These are phyloP conservation scores for Hymenoscyphus occultus DNA, from an alignment of 2,329 filamentous ascomycete species.

Conservation along the genomic window DNA sequence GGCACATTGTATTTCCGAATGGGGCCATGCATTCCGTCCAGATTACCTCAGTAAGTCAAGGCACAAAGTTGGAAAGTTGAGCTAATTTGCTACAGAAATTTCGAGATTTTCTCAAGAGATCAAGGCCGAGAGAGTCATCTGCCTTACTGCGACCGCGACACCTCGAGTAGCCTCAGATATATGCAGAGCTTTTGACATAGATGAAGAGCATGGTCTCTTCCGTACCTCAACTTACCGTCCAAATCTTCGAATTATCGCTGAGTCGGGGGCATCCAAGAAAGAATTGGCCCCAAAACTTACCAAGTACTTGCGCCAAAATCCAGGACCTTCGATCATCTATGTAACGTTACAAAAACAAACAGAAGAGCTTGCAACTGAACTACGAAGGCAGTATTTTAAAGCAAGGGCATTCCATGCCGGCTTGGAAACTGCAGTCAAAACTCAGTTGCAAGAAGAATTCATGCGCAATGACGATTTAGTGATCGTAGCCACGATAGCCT, in stretches of 20 bases:
- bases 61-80: neutral
- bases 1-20: constrained; percentile 58
- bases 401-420: constrained; percentile 51
- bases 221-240: constrained; percentile 57
- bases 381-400: constrained; percentile 41
- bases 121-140: constrained; percentile 55
- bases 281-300: constrained; percentile 47
- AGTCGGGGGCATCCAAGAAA: constrained; percentile 41
- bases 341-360: constrained; percentile 56
- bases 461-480: constrained; percentile 46
- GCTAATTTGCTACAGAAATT: constrained; percentile 37
- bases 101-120: constrained; percentile 55
- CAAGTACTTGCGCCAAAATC: constrained; percentile 48
- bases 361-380: constrained; percentile 41
- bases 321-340: constrained; percentile 58
- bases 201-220: constrained; percentile 48
- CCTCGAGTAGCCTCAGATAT: constrained; percentile 54
- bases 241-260: constrained; percentile 51
- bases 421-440: constrained; percentile 46
- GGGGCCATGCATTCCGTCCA: constrained; percentile 49
- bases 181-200: constrained; percentile 50
- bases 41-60: constrained; percentile 46
- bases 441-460: constrained; percentile 49
- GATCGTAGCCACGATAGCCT: constrained; percentile 55
- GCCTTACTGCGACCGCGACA: constrained; percentile 59